Evolutionary conservation across 2,329 filamentous ascomycete genomes (phyloP).

Genomic region (Xylariaceae sp.): DNA sequence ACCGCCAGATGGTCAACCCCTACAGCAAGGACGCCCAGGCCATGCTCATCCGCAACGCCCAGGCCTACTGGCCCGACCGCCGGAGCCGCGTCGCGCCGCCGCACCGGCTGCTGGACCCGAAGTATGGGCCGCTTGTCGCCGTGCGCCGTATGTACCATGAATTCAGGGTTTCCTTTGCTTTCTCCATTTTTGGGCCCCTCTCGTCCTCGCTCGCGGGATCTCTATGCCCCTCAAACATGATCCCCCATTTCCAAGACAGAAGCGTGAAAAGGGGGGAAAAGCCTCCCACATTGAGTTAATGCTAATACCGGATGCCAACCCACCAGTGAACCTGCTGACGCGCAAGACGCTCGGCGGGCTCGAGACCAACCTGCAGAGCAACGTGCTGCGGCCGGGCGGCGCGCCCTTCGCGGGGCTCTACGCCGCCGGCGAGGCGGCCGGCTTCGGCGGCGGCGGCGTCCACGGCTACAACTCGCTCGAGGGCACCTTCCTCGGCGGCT

Average conservation of each 20-base stretch:
- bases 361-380: constrained; percentile 50
- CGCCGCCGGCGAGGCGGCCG: constrained; percentile 52
- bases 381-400: constrained; percentile 44
- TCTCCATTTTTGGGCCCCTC: too few relatives aligned
- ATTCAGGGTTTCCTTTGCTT: too few relatives aligned
- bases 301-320: too few relatives aligned
- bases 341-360: constrained; percentile 54
- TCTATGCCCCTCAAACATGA: too few relatives aligned
- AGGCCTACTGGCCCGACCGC: constrained; percentile 48
- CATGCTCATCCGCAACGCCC: constrained; percentile 52
- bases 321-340: constrained; percentile 54
- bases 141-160: too few relatives aligned
- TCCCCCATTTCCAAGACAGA: too few relatives aligned
- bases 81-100: constrained; percentile 43
- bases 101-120: constrained; percentile 45
- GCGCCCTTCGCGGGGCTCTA: constrained; percentile 47
- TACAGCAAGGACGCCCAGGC: constrained; percentile 55
- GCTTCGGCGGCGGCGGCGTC: constrained; percentile 55
- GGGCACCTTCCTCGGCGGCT: constrained; percentile 55
- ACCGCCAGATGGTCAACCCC: constrained; percentile 46
- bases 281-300: too few relatives aligned
- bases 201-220: too few relatives aligned
- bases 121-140: constrained; percentile 52
- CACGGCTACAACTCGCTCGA: constrained; percentile 57
- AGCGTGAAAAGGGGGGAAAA: too few relatives aligned